Evolutionary conservation across 2,329 filamentous ascomycete genomes (phyloP).

Genomic region (Lasiodiplodia sp.): DNA sequence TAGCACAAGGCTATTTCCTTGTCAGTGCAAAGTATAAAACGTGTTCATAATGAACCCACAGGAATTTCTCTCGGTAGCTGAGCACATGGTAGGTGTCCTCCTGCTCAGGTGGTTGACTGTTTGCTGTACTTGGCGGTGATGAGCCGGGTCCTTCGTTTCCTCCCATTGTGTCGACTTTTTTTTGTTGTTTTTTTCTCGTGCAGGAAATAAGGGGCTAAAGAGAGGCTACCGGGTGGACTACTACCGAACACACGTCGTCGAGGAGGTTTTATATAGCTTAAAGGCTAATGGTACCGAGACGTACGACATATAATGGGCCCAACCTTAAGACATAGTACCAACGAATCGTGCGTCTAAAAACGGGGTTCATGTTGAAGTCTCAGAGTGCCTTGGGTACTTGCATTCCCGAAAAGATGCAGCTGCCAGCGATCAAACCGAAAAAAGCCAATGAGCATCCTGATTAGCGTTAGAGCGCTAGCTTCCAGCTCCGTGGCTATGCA

Average conservation of each 20-base stretch:
- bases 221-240: background rate
- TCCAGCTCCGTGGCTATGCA: background rate
- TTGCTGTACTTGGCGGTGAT: background rate
- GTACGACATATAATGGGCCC: no score
- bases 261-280: no score
- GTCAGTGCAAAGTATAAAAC: background rate
- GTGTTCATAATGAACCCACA: background rate
- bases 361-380: background rate
- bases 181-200: no score
- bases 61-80: background rate
- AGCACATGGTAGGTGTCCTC: constrained; percentile 1
- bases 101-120: background rate
- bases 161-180: background rate
- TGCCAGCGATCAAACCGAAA: background rate
- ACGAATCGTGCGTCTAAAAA: background rate
- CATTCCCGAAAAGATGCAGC: background rate
- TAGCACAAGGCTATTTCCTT: background rate
- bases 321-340: no score
- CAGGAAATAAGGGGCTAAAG: no score
- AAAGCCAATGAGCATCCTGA: background rate
- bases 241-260: background rate
- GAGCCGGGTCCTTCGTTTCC: background rate
- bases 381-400: background rate
- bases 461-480: background rate
- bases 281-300: no score